phyloP scores from a whole-genome alignment of 192 early-diverging fungal genomes.

The Coemansia umbellata region DNA sequence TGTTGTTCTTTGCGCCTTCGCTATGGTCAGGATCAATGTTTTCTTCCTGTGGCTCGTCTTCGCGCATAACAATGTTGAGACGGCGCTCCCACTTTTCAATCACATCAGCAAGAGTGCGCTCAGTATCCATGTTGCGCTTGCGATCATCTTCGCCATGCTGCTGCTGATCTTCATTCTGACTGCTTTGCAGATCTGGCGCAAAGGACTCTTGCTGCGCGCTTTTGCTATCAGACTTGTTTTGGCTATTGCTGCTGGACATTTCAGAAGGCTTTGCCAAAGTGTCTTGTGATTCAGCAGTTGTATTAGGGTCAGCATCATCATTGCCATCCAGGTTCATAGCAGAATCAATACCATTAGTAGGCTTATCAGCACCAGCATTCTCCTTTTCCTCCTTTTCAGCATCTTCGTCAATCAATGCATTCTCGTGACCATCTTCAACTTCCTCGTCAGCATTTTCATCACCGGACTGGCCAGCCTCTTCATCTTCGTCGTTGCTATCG shows the following conservation, averaged over 20 bases:
- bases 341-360: conserved; percentile 53
- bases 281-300: conserved; percentile 32
- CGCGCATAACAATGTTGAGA: conserved; percentile 69
- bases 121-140: conserved; percentile 60
- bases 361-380: conserved; percentile 54
- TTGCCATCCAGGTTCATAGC: conserved; percentile 57
- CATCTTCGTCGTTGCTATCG: conserved; percentile 38
- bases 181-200: conserved; percentile 1
- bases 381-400: conserved; percentile 35
- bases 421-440: conserved; percentile 26
- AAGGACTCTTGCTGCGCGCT: not conserved
- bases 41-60: conserved; percentile 50
- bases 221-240: conserved; percentile 32
- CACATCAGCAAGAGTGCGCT: conserved; percentile 88
- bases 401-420: conserved; percentile 22
- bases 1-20: conserved; percentile 29
- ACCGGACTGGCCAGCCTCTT: conserved; percentile 44
- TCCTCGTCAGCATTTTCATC: conserved; percentile 36
- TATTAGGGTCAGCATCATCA: conserved; percentile 37
- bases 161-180: conserved; percentile 14
- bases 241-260: conserved; percentile 21
- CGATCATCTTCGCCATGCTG: conserved; percentile 27
- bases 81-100: conserved; percentile 90
- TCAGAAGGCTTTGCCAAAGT: conserved; percentile 28
- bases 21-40: conserved; percentile 51